Conservation (phyloP, 2,329 filamentous ascomycete genomes). For the Bimuria novae-zelandiae region DNA sequence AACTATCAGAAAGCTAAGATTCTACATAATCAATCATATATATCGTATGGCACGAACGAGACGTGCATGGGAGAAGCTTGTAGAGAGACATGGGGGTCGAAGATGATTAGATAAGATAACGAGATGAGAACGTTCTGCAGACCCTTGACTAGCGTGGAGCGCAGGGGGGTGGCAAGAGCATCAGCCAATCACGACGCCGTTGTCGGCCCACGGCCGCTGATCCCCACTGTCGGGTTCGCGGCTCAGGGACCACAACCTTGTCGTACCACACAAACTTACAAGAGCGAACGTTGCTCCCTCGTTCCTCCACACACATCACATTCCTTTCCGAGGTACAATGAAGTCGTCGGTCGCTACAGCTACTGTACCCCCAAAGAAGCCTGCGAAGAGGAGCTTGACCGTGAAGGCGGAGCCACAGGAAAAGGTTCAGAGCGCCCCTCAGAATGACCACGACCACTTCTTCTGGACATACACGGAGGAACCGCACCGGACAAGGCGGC, state of each 20-base stretch:
- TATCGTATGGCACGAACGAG: too few relatives aligned
- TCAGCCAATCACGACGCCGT: conserved; percentile 11
- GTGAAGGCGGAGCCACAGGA: conserved; percentile 26
- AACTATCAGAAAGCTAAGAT: too few relatives aligned
- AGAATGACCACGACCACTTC: conserved; percentile 64
- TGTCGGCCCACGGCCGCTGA: conserved; percentile 4
- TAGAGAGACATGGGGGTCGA: too few relatives aligned
- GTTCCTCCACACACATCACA: neutral
- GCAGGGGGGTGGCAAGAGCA: neutral
- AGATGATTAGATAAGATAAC: conserved; percentile 7
- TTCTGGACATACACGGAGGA: conserved; percentile 99
- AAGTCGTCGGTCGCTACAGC: conserved; percentile 45
- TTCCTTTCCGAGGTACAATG: conserved; percentile 27
- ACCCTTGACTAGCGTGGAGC: neutral
- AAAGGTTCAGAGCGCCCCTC: conserved; percentile 5
- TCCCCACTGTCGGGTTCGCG: neutral
- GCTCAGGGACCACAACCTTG: conserved; percentile 5
- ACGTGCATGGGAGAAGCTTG: too few relatives aligned
- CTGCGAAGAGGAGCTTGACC: conserved; percentile 26
- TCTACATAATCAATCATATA: too few relatives aligned
- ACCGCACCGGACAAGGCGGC: conserved; percentile 85
- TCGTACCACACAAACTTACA: neutral
- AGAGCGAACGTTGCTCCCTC: neutral
- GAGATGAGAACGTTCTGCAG: neutral
- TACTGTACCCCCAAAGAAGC: conserved; percentile 32